A percentile compares a stretch with the other conserved stretches of the same genome.
Evolutionary conservation across 2,329 filamentous ascomycete species (phyloP).

Genomic region (Pestalotiopsis sp.): DNA sequence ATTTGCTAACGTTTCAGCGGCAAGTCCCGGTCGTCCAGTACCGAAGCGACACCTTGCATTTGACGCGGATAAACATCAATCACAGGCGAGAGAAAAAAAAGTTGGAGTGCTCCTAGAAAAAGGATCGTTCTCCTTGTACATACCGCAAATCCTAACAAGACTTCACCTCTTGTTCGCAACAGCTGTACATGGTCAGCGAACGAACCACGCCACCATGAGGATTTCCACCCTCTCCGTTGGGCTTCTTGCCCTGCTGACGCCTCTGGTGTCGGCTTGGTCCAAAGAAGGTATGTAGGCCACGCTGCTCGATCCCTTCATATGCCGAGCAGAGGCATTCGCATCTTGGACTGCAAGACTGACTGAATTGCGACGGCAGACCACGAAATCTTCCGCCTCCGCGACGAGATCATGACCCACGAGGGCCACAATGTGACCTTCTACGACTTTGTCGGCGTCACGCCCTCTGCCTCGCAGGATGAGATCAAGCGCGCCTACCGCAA

Average conservation of each 20-base stretch:
- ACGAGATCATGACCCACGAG: slow-evolving; percentile 79
- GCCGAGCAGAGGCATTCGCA: slow-evolving; percentile 1
- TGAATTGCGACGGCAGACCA: slow-evolving; percentile 64
- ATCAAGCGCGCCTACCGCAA: slow-evolving; percentile 94
- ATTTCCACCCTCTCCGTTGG: slow-evolving; percentile 67
- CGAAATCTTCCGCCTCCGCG: slow-evolving; percentile 94
- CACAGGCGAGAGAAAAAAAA: slow-evolving; percentile 4
- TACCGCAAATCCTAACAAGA: background rate
- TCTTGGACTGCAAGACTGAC: background rate
- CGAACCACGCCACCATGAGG: slow-evolving; percentile 67
- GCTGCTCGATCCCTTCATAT: background rate
- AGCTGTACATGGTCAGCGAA: background rate
- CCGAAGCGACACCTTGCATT: slow-evolving; percentile 12
- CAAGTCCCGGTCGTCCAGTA: slow-evolving; percentile 6
- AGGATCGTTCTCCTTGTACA: background rate
- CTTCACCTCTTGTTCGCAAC: background rate
- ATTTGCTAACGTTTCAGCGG: slow-evolving; percentile 9
- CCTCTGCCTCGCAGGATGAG: slow-evolving; percentile 78
- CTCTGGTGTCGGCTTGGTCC: slow-evolving; percentile 75
- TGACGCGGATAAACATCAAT: slow-evolving; percentile 1
- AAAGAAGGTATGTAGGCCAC: slow-evolving; percentile 70
- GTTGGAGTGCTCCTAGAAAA: background rate
- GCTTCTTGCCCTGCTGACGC: slow-evolving; percentile 68
- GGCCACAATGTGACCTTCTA: slow-evolving; percentile 87
- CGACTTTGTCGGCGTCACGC: slow-evolving; percentile 80